Percentiles rank a stretch among this genome's conserved stretches.
Evolutionary conservation across 257 asterid species (phyloP).

Genomic region (Nyctanthes arbortristis): DNA sequence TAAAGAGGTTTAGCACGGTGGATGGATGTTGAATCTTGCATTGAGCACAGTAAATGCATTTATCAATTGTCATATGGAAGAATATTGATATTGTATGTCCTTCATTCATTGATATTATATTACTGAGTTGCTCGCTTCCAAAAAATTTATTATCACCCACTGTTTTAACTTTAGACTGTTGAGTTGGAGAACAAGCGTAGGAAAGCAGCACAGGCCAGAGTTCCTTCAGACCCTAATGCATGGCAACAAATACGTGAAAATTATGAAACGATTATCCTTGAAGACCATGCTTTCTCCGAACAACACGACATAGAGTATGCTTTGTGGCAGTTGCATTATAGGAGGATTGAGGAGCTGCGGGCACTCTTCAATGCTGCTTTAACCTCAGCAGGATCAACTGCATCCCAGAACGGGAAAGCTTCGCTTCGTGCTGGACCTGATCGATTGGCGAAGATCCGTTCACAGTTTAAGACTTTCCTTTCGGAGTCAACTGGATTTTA

Average conservation of each 20-base stretch:
- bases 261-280: conserved; percentile 87
- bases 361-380: conserved; percentile 68
- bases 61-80: too few relatives aligned
- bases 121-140: not conserved
- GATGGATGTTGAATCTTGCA: not conserved
- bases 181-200: conserved; percentile 83
- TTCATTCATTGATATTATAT: not conserved
- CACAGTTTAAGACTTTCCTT: conserved; percentile 82
- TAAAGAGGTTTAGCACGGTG: not conserved
- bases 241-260: conserved; percentile 98
- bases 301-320: conserved; percentile 84
- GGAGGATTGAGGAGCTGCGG: conserved; percentile 90
- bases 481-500: conserved; percentile 97
- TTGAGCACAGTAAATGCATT: not conserved
- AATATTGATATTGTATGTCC: too few relatives aligned
- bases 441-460: conserved; percentile 73
- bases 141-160: conserved; percentile 8
- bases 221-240: conserved; percentile 88
- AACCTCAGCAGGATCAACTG: conserved; percentile 56
- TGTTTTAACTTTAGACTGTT: conserved; percentile 49
- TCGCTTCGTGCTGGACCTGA: conserved; percentile 65
- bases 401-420: conserved; percentile 74
- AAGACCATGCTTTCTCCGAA: conserved; percentile 84
- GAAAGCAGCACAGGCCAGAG: conserved; percentile 80
- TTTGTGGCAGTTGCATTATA: conserved; percentile 92